Base-by-base conservation (phyloP, 495 filamentous ascomycete species). In the Hypoxylon lienhwacheense region DNA sequence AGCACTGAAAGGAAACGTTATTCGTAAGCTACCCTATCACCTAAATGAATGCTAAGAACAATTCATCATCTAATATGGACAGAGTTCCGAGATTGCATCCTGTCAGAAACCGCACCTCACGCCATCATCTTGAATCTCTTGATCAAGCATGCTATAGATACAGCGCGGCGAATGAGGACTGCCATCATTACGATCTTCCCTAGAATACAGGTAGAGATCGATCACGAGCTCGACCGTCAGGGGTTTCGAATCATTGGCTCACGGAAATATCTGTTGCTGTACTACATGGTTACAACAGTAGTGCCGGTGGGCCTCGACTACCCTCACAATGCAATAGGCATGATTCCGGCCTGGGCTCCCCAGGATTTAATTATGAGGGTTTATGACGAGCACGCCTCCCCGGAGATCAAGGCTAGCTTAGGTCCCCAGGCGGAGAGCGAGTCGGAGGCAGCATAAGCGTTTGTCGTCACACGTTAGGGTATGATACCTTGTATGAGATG, bases 81-180 rank as follows among this genome's bases (percentile, higher is more conserved):
- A 44, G 40, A 44, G 40, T 10, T 44, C 7, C 40, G 40, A 14
- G 40, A 44, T 8, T 15, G 28, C 15, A 44, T 44, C 15, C 40
- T 44, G 6, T 44, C 40, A n/a, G 5, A 22, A 20, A 17, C 5
- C 24, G 21, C 28, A n/a, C 40, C 12, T 11, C 14, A 8, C 7
- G 2, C 40, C 6, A 15, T 5, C 2, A 25, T 20, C 10, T 16
- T 44, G n/a, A 20, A 10, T 4, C 12, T 44, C 7, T 16, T 44
- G 1, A 20, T 44, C 22, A 44, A 44, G 40, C 11, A 24, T 6
- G 26, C 40, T 4, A 44, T 31, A 5, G 24, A 11, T 1, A 1
- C 31, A 31, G 40, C 25, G 1, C 25, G 17, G 5, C 4, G 3
- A 4, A 7, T 1, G 8, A 19, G 16, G 14, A 24, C 14, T 7